Evolutionary conservation across 2,329 filamentous ascomycete species (phyloP), one percentile per base, ranked within the genome.

Genomic region (Phialocephala sp.): DNA sequence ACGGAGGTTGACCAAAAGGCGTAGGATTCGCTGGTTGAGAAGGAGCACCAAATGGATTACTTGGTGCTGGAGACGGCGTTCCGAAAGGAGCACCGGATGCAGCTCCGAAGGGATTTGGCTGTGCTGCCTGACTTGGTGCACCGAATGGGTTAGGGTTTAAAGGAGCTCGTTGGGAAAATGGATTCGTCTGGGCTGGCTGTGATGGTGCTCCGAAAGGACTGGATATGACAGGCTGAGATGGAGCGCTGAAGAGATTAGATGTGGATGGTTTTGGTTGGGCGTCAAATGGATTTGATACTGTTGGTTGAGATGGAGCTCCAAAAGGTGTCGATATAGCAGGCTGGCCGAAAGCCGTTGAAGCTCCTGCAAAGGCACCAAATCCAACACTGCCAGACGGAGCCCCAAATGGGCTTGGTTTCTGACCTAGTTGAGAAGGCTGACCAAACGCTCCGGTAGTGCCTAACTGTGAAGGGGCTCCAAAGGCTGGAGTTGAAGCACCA

Each of bases 61-160:
- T 50, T n/a, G 12, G 36, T n/a, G 61, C 62, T 50, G 45, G 3
- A 24, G 59, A 39, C 20, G 55, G 18, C 5, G 18, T 20, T 24
- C 32, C 32, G n/a, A 37, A 37, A n/a, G 55, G 50, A 32, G 66
- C 27, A 60, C 75, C 69, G 57, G 76, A 70, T 22, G 80, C 72
- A 62, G 80, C 80, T 2, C 83, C 80, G 67, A 87, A 86, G 0
- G 78, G 73, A 57, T 76, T 79, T 12, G 74, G 72, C 18, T 75
- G 73, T 64, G 62, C 54, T 32, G 71, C 54, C 57, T 71, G 66
- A 37, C 66, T 59, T 64, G 80, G 79, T 8, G 78, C 67, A 47
- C 62, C 45, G 54, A 69, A 72, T 18, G 74, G 60, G 41, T 78
- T 83, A 69, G 70, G 62, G 63, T 62, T 47, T n/a, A 55, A 63